Conservation (phyloP, 805 yeast species). For the Monosporozyma aquatica region DNA sequence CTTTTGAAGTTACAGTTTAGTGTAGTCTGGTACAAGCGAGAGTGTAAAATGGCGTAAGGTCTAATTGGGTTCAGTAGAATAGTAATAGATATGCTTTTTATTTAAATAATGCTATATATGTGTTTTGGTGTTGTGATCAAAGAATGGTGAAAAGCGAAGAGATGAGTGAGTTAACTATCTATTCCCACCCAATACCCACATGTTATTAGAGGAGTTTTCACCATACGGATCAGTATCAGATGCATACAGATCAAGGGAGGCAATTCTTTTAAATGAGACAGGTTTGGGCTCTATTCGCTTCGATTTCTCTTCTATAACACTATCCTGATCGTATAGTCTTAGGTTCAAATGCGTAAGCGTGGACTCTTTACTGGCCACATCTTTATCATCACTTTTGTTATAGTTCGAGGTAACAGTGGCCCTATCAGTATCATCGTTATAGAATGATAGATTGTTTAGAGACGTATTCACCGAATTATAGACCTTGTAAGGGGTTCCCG, state of each 20-base stretch:
- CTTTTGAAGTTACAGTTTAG: too few species aligned
- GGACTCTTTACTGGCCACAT: not conserved
- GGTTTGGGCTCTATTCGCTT: not conserved
- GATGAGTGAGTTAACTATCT: not conserved
- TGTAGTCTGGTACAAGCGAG: too few species aligned
- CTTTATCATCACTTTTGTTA: slow-evolving; percentile 4
- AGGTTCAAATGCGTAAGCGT: slow-evolving; percentile 4
- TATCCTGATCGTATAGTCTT: slow-evolving; percentile 7
- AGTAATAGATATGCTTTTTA: not conserved
- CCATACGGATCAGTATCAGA: slow-evolving; percentile 7
- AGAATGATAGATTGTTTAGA: not conserved
- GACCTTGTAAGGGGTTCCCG: not conserved
- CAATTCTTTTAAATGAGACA: slow-evolving; percentile 21
- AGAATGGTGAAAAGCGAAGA: too few species aligned
- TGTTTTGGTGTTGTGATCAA: too few species aligned
- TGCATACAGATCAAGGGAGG: slow-evolving; percentile 27
- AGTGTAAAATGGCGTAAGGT: too few species aligned
- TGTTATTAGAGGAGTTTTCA: slow-evolving; percentile 12
- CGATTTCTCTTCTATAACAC: too few species aligned
- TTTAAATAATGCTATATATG: not conserved
- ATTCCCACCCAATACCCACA: slow-evolving; percentile 29
- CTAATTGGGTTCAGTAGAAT: too few species aligned
- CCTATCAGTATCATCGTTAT: slow-evolving; percentile 1
- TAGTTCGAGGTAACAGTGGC: too few species aligned
- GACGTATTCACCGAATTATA: not conserved